Evolutionary conservation across 1,284 basidiomycete species (phyloP).

Genomic region (Pterulicium gracile): DNA sequence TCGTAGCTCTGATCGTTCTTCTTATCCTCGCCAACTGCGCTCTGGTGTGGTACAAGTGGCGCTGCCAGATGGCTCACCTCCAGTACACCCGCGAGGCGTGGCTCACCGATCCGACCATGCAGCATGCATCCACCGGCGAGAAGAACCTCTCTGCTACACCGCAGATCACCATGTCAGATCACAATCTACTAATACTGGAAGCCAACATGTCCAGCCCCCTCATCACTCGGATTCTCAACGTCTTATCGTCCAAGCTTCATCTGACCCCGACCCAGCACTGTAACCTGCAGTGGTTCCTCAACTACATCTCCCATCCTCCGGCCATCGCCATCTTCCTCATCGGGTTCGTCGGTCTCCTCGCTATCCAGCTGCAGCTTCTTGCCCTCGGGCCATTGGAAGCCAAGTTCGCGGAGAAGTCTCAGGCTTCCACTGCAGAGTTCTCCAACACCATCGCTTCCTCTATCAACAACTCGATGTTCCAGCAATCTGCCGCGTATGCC

Average conservation of each 20-base stretch:
- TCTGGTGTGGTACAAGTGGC: slow-evolving; percentile 77
- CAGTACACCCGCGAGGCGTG: slow-evolving; percentile 64
- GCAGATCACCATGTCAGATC: slow-evolving; percentile 50
- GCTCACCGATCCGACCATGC: slow-evolving; percentile 57
- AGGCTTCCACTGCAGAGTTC: slow-evolving; percentile 53
- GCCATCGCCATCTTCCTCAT: slow-evolving; percentile 85
- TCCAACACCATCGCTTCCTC: slow-evolving; percentile 61
- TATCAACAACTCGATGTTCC: slow-evolving; percentile 73
- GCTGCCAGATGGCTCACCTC: slow-evolving; percentile 51
- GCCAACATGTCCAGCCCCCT: slow-evolving; percentile 60
- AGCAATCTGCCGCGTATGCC: slow-evolving; percentile 73
- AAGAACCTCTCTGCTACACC: slow-evolving; percentile 38
- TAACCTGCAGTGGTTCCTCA: slow-evolving; percentile 70
- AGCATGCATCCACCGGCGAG: neutral
- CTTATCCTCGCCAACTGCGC: slow-evolving; percentile 56
- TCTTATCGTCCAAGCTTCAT: slow-evolving; percentile 35
- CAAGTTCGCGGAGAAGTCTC: slow-evolving; percentile 50
- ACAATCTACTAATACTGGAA: slow-evolving; percentile 68
- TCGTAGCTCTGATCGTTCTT: slow-evolving; percentile 51
- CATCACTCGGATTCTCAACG: slow-evolving; percentile 51
- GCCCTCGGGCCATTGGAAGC: slow-evolving; percentile 62
- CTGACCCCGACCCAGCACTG: slow-evolving; percentile 51
- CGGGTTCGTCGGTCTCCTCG: slow-evolving; percentile 81
- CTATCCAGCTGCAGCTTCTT: slow-evolving; percentile 78
- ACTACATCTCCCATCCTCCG: slow-evolving; percentile 86